Conservation (phyloP, 2,329 filamentous ascomycete species). For the Penicillium sp. region DNA sequence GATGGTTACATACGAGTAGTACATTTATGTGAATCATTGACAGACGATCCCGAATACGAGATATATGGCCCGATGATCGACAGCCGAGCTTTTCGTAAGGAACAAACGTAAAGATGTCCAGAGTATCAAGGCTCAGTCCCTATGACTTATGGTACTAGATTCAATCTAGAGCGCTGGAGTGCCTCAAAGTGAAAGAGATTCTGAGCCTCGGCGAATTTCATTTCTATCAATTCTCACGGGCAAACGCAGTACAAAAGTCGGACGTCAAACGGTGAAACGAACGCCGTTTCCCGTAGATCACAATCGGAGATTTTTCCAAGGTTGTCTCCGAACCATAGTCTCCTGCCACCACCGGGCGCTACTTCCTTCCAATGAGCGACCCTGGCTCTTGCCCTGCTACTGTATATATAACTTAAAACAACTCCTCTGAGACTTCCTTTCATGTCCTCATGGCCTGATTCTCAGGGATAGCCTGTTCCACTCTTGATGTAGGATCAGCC, state of each 20-base stretch:
- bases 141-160: not conserved
- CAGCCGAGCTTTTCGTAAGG: not conserved
- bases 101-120: not conserved
- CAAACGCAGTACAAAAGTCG: too few species aligned
- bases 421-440: not conserved
- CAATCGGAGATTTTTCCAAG: constrained; percentile 6
- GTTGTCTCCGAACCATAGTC: constrained; percentile 9
- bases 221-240: too few species aligned
- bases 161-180: too few species aligned
- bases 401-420: not conserved
- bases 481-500: not conserved
- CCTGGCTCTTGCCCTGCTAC: constrained; percentile 12
- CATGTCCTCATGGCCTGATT: not conserved
- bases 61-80: not conserved
- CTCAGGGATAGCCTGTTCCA: not conserved
- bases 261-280: constrained; percentile 2
- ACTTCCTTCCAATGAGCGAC: constrained; percentile 19
- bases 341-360: constrained; percentile 5
- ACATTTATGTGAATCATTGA: too few species aligned
- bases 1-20: too few species aligned
- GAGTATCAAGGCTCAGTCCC: not conserved
- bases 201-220: too few species aligned
- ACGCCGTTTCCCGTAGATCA: not conserved
- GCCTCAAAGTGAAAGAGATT: too few species aligned
- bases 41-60: not conserved